Conservation (phyloP, 192 early-diverging fungal species). For the Diversispora epigaea region DNA sequence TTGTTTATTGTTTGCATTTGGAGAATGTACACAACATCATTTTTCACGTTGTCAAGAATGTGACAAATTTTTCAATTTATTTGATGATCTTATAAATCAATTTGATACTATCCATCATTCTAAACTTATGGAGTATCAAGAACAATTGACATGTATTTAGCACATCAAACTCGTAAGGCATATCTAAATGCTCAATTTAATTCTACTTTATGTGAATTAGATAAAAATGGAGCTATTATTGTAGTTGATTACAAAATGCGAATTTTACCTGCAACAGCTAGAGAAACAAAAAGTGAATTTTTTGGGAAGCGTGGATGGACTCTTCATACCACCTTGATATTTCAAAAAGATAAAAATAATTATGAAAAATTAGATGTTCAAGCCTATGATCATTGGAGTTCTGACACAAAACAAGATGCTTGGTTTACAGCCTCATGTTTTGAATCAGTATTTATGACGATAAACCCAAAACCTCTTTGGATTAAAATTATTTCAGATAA, state of each 20-base stretch:
- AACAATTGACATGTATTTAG: neutral
- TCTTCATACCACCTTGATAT: too few species aligned
- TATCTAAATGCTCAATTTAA: too few species aligned
- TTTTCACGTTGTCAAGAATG: neutral
- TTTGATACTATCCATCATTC: neutral
- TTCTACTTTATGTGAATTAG: neutral
- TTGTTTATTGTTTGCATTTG: conserved; percentile 8
- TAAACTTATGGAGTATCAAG: neutral
- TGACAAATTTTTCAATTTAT: neutral
- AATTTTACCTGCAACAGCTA: neutral
- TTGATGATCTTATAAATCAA: neutral
- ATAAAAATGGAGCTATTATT: neutral
- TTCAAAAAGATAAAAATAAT: conserved; percentile 7
- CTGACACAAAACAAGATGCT: too few species aligned
- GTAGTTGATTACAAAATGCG: conserved; percentile 8
- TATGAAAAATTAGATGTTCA: neutral
- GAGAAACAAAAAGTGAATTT: conserved; percentile 4
- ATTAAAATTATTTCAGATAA: too few species aligned
- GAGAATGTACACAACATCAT: neutral
- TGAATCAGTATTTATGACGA: too few species aligned
- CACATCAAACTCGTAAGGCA: too few species aligned
- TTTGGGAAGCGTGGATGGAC: neutral
- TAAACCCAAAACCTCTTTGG: too few species aligned
- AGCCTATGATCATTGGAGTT: neutral
- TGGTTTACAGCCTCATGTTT: too few species aligned